Conservation (phyloP, 2,329 filamentous ascomycete species). For the Pseudogymnoascus verrucosus region DNA sequence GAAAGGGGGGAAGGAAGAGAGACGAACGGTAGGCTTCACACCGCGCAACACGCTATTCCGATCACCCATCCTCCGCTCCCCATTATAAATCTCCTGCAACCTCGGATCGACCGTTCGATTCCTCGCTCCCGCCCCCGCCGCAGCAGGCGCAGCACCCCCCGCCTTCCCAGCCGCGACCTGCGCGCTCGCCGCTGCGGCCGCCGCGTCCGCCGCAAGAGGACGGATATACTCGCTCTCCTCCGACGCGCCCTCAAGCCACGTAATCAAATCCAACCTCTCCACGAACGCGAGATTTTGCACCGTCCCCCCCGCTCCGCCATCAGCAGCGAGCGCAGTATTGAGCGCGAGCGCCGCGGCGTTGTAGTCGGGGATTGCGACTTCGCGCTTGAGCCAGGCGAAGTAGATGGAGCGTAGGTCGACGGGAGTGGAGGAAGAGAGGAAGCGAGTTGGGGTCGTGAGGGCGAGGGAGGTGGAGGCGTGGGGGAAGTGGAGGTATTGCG, state of each 20-base stretch:
- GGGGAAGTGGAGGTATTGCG: slow-evolving; percentile 72
- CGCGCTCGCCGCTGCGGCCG: slow-evolving; percentile 34
- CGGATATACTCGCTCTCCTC: slow-evolving; percentile 92
- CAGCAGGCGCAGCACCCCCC: slow-evolving; percentile 31
- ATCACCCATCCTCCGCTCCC: slow-evolving; percentile 86
- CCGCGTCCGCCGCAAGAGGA: slow-evolving; percentile 59
- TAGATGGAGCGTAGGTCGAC: slow-evolving; percentile 91
- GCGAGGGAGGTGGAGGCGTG: slow-evolving; percentile 53
- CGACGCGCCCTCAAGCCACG: slow-evolving; percentile 84
- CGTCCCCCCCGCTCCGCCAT: slow-evolving; percentile 50
- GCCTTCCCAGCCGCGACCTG: slow-evolving; percentile 40
- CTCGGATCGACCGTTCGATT: slow-evolving; percentile 70
- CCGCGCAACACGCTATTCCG: slow-evolving; percentile 82
- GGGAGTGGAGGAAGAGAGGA: slow-evolving; percentile 65
- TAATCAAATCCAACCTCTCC: slow-evolving; percentile 83
- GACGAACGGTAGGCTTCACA: slow-evolving; percentile 76
- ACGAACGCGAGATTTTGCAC: slow-evolving; percentile 89
- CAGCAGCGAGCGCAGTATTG: slow-evolving; percentile 60
- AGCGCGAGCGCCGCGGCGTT: slow-evolving; percentile 74
- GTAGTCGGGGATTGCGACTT: slow-evolving; percentile 83
- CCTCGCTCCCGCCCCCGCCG: slow-evolving; percentile 40
- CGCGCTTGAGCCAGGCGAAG: slow-evolving; percentile 92
- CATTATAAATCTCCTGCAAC: slow-evolving; percentile 80
- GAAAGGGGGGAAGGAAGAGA: not conserved
- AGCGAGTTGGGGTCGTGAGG: slow-evolving; percentile 71